Evolutionary conservation across 345 rosid genomes (phyloP).

Genomic region (Eucalyptus fibrosa): DNA sequence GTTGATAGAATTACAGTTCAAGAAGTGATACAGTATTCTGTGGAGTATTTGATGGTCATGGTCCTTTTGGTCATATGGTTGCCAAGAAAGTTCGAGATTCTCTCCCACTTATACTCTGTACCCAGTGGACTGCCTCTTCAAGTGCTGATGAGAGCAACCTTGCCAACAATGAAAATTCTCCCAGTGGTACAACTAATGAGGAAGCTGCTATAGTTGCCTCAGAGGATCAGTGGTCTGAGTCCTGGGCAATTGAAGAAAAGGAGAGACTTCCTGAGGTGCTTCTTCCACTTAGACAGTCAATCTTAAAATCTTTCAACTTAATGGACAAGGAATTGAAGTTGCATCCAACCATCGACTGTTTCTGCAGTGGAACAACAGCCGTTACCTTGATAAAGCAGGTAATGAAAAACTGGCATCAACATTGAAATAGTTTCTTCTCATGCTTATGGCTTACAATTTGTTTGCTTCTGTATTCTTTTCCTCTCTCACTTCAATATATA

Average conservation of each 20-base stretch:
- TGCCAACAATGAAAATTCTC: conserved; percentile 3
- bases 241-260: conserved; percentile 29
- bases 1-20: conserved; percentile 53
- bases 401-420: not conserved
- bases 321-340: conserved; percentile 77
- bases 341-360: conserved; percentile 86
- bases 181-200: conserved; percentile 17
- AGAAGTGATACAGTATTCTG: conserved; percentile 65
- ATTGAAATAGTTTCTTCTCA: not conserved
- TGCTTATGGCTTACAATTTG: not conserved
- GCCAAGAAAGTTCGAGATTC: conserved; percentile 85
- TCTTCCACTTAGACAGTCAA: conserved; percentile 51
- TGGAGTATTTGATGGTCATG: conserved; percentile 97
- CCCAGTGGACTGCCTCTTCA: conserved; percentile 37
- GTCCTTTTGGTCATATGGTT: conserved; percentile 95
- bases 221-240: conserved; percentile 61
- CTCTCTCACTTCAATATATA: not conserved
- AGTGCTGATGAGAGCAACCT: conserved; percentile 14
- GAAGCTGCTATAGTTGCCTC: conserved; percentile 30
- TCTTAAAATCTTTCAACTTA: conserved; percentile 67
- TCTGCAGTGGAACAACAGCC: conserved; percentile 96
- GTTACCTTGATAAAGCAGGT: conserved; percentile 91
- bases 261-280: conserved; percentile 47
- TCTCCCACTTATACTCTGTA: conserved; percentile 49
- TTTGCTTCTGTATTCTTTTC: not conserved